These are phyloP conservation scores for Aspergillus sp. DNA, from an alignment of 2,329 filamentous ascomycete genomes.

Conservation along the genomic window DNA sequence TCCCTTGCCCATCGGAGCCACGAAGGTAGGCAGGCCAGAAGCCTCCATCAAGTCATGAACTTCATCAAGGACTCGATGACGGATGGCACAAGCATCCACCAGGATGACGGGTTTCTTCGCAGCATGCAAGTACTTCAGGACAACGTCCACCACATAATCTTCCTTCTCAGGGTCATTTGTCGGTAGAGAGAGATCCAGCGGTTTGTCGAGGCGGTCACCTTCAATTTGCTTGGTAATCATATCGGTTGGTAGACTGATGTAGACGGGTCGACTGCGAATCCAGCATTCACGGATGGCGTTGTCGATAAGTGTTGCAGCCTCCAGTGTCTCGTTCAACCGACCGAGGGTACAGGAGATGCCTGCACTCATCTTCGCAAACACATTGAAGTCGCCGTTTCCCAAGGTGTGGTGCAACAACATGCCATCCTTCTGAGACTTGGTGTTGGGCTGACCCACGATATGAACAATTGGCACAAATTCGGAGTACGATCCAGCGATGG, in stretches of 20 bases:
- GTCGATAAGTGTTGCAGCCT: constrained; percentile 76
- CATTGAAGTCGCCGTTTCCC: constrained; percentile 76
- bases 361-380: constrained; percentile 77
- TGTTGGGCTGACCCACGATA: constrained; percentile 58
- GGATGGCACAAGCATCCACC: constrained; percentile 79
- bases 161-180: constrained; percentile 71
- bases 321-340: constrained; percentile 68
- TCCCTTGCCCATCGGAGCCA: constrained; percentile 89
- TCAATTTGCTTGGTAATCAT: constrained; percentile 76
- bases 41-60: constrained; percentile 72
- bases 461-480: constrained; percentile 71
- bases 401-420: constrained; percentile 67
- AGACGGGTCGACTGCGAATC: constrained; percentile 74
- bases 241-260: constrained; percentile 80
- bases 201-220: constrained; percentile 68
- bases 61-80: constrained; percentile 72
- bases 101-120: constrained; percentile 77
- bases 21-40: constrained; percentile 76
- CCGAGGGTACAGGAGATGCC: constrained; percentile 71
- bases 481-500: constrained; percentile 71
- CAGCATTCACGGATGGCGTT: constrained; percentile 74
- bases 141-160: constrained; percentile 78
- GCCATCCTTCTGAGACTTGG: constrained; percentile 50
- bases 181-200: constrained; percentile 67
- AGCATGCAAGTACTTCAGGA: constrained; percentile 70